Conservation (phyloP, 495 filamentous ascomycete genomes). For the Tuber aestivum region DNA sequence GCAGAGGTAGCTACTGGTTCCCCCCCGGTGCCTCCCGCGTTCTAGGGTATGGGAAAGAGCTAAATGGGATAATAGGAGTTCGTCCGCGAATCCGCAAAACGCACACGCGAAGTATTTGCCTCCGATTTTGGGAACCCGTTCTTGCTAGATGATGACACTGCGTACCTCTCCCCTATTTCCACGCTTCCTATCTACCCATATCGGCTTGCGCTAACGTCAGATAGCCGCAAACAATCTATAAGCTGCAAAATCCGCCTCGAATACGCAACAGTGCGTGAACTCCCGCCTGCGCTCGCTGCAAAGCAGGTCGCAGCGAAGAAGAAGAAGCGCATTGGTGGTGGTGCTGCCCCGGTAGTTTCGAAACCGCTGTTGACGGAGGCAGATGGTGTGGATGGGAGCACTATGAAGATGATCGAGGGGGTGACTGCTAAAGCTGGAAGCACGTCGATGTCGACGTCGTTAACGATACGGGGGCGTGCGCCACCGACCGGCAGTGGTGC, state of each 20-base stretch:
- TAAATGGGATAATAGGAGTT: slow-evolving; percentile 32
- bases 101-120: slow-evolving; percentile 61
- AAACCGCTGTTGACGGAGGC: slow-evolving; percentile 46
- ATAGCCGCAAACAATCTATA: slow-evolving; percentile 35
- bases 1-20: slow-evolving; percentile 18
- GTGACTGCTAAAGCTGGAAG: slow-evolving; percentile 49
- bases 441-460: slow-evolving; percentile 53
- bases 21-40: background rate
- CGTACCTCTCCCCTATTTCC: slow-evolving; percentile 40
- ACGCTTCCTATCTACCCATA: background rate
- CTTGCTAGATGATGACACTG: slow-evolving; percentile 46
- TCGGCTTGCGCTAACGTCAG: slow-evolving; percentile 4
- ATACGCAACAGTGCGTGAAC: slow-evolving; percentile 72
- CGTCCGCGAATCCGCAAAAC: slow-evolving; percentile 59
- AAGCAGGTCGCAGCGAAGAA: slow-evolving; percentile 70
- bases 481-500: slow-evolving; percentile 18
- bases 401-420: slow-evolving; percentile 66
- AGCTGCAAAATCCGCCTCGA: slow-evolving; percentile 57
- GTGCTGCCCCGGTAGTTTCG: slow-evolving; percentile 47
- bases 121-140: slow-evolving; percentile 50
- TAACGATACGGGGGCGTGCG: slow-evolving; percentile 49
- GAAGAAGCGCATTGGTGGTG: slow-evolving; percentile 24
- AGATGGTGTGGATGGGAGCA: slow-evolving; percentile 52
- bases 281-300: slow-evolving; percentile 77
- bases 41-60: slow-evolving; percentile 31